Evolutionary conservation across 2,329 filamentous ascomycete species (phyloP).

Genomic region (Penicillium polonicum): DNA sequence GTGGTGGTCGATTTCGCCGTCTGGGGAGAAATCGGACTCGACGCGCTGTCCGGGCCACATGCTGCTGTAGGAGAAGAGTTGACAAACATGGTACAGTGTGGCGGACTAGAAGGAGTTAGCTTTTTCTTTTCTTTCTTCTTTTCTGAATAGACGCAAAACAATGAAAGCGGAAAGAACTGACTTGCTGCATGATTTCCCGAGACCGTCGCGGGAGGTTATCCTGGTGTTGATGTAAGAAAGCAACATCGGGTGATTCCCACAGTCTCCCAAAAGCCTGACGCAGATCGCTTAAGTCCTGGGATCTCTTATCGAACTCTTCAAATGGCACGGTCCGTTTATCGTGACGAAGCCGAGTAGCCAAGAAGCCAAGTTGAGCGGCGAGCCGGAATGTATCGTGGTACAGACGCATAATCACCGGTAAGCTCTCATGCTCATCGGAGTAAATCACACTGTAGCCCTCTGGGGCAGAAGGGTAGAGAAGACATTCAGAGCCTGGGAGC

Average conservation of each 20-base stretch:
- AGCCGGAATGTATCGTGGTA: constrained; percentile 48
- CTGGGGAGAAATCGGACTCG: constrained; percentile 38
- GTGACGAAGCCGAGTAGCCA: constrained; percentile 43
- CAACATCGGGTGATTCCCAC: constrained; percentile 40
- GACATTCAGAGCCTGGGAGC: constrained; percentile 44
- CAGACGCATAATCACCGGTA: constrained; percentile 45
- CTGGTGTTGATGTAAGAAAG: constrained; percentile 37
- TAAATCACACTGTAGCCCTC: constrained; percentile 39
- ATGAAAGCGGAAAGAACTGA: constrained; percentile 25
- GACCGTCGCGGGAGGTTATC: constrained; percentile 37
- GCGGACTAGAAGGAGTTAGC: constrained; percentile 14
- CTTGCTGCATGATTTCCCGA: constrained; percentile 46
- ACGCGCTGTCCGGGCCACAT: constrained; percentile 53
- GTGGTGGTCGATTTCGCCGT: constrained; percentile 47
- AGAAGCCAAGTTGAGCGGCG: constrained; percentile 47
- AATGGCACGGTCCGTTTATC: constrained; percentile 31
- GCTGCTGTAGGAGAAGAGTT: constrained; percentile 55
- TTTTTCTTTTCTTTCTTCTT: no score
- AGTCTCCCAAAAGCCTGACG: constrained; percentile 39
- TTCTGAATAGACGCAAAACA: background rate
- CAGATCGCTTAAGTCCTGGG: constrained; percentile 37
- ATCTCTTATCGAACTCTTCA: constrained; percentile 24
- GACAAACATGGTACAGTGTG: constrained; percentile 51
- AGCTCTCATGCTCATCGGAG: constrained; percentile 37
- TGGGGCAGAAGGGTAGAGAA: constrained; percentile 39